Evolutionary conservation across 805 yeast species (phyloP).

Genomic region (Pachysolen tannophilus): DNA sequence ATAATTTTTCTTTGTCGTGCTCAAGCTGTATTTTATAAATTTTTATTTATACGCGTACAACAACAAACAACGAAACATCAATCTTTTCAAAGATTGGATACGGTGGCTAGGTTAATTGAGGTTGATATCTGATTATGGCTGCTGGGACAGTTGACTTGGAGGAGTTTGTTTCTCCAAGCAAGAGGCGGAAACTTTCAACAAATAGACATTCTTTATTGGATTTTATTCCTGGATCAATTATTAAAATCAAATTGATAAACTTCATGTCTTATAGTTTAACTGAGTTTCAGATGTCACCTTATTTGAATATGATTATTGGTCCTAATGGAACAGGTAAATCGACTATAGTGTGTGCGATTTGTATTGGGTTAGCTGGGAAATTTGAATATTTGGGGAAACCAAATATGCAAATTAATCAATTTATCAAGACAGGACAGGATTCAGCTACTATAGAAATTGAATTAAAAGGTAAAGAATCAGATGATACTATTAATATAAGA

Average conservation of each 20-base stretch:
- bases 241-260: slow-evolving; percentile 45
- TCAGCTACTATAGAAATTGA: slow-evolving; percentile 41
- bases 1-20: too few relatives aligned
- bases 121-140: too few relatives aligned
- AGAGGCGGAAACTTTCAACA: slow-evolving; percentile 12
- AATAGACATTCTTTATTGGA: slow-evolving; percentile 12
- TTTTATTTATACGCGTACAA: too few relatives aligned
- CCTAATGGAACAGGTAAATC: slow-evolving; percentile 97
- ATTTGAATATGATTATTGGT: slow-evolving; percentile 85
- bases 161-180: slow-evolving; percentile 11
- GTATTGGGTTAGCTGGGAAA: slow-evolving; percentile 80
- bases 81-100: too few relatives aligned
- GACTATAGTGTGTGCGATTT: slow-evolving; percentile 87
- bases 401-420: slow-evolving; percentile 48
- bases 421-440: slow-evolving; percentile 61
- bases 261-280: slow-evolving; percentile 65
- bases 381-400: slow-evolving; percentile 66
- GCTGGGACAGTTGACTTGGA: slow-evolving; percentile 6
- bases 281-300: slow-evolving; percentile 73
- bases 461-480: slow-evolving; percentile 30
- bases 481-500: slow-evolving; percentile 28
- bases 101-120: too few relatives aligned
- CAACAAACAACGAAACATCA: too few relatives aligned
- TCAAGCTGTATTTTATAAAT: too few relatives aligned
- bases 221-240: slow-evolving; percentile 38